Percentiles rank a stretch among this genome's conserved stretches.
Evolutionary conservation across 2,329 filamentous ascomycete genomes (phyloP).

Genomic region (Paraphoma chrysanthemicola): DNA sequence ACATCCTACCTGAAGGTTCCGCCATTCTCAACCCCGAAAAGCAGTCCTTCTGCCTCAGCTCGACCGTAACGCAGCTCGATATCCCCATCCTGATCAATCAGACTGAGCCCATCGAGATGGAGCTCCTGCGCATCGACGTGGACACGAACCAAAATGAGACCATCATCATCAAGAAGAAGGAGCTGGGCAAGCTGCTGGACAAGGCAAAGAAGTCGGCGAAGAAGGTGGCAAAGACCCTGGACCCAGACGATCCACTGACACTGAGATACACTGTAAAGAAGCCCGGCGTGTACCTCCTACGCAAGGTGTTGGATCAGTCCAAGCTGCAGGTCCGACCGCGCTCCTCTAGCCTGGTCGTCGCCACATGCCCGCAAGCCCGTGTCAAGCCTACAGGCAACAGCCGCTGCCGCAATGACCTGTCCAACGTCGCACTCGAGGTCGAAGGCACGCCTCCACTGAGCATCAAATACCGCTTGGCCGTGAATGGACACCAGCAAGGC

Average conservation of each 20-base stretch:
- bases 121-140: constrained; percentile 86
- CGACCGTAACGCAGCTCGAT: constrained; percentile 64
- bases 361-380: constrained; percentile 80
- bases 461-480: constrained; percentile 87
- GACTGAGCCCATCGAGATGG: constrained; percentile 85
- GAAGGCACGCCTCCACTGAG: constrained; percentile 89
- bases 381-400: constrained; percentile 71
- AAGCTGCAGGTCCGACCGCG: constrained; percentile 88
- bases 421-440: constrained; percentile 82
- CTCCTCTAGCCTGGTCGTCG: constrained; percentile 80
- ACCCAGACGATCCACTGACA: constrained; percentile 65
- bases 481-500: constrained; percentile 82
- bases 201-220: constrained; percentile 70
- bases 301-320: constrained; percentile 88
- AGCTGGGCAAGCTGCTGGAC: constrained; percentile 77
- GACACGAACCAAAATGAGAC: constrained; percentile 81
- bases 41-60: constrained; percentile 80
- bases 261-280: constrained; percentile 82
- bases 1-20: constrained; percentile 95
- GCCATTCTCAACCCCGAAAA: constrained; percentile 85
- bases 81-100: constrained; percentile 94
- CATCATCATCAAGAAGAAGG: constrained; percentile 74
- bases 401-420: constrained; percentile 86
- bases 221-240: constrained; percentile 60
- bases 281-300: constrained; percentile 83